Evolutionary conservation across 371 early-diverging fungal species (phyloP), one percentile per base, ranked within the genome.

Genomic region (Mortierella polycephala): DNA sequence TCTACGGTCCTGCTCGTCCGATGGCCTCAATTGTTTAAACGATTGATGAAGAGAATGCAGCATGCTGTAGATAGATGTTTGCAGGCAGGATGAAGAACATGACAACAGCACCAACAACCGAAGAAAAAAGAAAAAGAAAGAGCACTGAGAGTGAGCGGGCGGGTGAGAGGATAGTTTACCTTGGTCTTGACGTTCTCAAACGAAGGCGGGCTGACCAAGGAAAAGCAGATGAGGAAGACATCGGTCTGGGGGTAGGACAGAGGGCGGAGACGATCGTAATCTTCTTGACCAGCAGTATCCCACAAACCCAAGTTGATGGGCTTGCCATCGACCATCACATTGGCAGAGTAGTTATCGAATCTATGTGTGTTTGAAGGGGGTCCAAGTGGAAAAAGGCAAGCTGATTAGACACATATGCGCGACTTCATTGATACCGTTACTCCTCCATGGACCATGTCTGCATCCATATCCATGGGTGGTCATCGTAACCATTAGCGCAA

Each of bases 281-380:
- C 97, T 85, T 99, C 99, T 85, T 99, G 99, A 52, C 96, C 98
- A 61, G 99, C 98, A 13, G 98, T 99, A 91, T 99, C 99, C 99
- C 98, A 99, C 55, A 98, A 90, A 39, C 96, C 97, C 30, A 99
- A 86, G 85, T 95, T 96, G 75, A 98, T 95, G 55, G 92, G 93
- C 83, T 94, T 93, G 65, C 96, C 97, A 83, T 98, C 98, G 13
- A 98, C 93, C 91, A 93, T 90, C 44, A 98, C 94, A 84, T 96
- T 96, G 59, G 94, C 94, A 55, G 95, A 95, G 82, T 96, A 96
- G 87, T 97, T 99, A 82, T 99, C 99, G 83, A 98, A 98, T 40
- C 93, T 93, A 86, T 53, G n/a, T 30, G 30, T 30, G 30, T 30
- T 30, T 30, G 30, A 30, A 30, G 30, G 30, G 23, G 39, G 46